phyloP scores from a whole-genome alignment of 1,139 yeast species.

The Taphrina communis region DNA sequence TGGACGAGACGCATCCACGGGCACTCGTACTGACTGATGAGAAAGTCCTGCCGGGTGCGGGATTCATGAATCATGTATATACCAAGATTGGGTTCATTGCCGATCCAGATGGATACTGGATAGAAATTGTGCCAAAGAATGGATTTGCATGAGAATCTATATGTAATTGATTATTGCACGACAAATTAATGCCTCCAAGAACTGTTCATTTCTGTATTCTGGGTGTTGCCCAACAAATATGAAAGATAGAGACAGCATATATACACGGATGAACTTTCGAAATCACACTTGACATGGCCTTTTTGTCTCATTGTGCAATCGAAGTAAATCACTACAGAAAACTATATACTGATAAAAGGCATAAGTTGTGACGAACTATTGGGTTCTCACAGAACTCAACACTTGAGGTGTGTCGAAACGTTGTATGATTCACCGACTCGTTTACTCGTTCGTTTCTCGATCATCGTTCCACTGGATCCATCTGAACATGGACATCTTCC shows the following conservation, averaged over 20 bases:
- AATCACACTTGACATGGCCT: too few species aligned
- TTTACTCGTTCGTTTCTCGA: conserved; percentile 2
- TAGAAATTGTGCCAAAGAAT: conserved; percentile 14
- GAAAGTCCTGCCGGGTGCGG: conserved; percentile 45
- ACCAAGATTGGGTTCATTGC: conserved; percentile 67
- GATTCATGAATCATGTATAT: conserved; percentile 58
- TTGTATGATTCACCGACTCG: neutral
- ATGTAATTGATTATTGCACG: too few species aligned
- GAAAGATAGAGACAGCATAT: too few species aligned
- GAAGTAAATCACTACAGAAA: too few species aligned
- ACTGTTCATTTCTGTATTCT: too few species aligned
- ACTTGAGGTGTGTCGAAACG: too few species aligned
- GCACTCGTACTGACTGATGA: neutral
- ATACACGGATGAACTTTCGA: too few species aligned
- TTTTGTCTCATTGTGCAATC: neutral
- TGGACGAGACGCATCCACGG: neutral
- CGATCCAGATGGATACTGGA: conserved; percentile 83
- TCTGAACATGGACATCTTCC: conserved; percentile 5
- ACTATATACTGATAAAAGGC: neutral
- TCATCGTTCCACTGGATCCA: conserved; percentile 5
- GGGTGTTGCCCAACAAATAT: too few species aligned
- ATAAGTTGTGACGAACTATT: too few species aligned
- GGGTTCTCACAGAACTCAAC: too few species aligned
- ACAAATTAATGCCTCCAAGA: too few species aligned
- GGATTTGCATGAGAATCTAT: neutral